Base-by-base conservation (phyloP, 164 flowering plant species). In the Kingdonia uniflora region DNA sequence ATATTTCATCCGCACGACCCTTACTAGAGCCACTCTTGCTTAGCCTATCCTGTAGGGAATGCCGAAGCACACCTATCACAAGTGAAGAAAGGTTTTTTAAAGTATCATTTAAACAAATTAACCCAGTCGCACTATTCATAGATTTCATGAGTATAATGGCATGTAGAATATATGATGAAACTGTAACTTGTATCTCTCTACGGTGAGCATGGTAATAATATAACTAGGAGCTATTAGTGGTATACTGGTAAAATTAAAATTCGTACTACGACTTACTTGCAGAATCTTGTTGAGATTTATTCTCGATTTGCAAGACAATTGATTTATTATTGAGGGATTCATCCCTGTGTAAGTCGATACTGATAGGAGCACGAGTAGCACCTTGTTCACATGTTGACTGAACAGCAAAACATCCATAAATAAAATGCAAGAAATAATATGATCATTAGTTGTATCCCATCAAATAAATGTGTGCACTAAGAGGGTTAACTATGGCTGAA, bases 341-440 rank as follows among this genome's bases (percentile, higher is more conserved):
- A 64, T 94, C 99, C 57, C 85, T 75, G 26, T 59, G 68, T 29
- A 94, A 64, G 52, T 85, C 96, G 64, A 94, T 72, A 64, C 80
- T 58, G 56, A 94, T 94, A n/a, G 99, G 97, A 64, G 95, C 95
- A 14, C 97, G 81, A 47, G 99, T 94, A 26, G 99, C 99, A 56
- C 99, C 99, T 79, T 87, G 85, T 73, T 89, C 99, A 62, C 99
- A 97, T 35, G 99, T 94, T 60, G 99, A 97, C 99, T 94, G 78
- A 39, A 57, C 11, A 40, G 15, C 21, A 17, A 8, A 48, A 15
- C 51, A 52, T 33, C 35, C 4, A 29, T 3, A 29, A 3, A 29
- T 29, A 8, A 8, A 4, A 29, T 4, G 35, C 6, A 29, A 29
- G 35, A 29, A 8, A 29, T 29, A n/a, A n/a, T 22, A 11, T 15